These are phyloP conservation scores for Boletus pseudopeckii DNA, from an alignment of 768 basidiomycete species.

Conservation along the genomic window DNA sequence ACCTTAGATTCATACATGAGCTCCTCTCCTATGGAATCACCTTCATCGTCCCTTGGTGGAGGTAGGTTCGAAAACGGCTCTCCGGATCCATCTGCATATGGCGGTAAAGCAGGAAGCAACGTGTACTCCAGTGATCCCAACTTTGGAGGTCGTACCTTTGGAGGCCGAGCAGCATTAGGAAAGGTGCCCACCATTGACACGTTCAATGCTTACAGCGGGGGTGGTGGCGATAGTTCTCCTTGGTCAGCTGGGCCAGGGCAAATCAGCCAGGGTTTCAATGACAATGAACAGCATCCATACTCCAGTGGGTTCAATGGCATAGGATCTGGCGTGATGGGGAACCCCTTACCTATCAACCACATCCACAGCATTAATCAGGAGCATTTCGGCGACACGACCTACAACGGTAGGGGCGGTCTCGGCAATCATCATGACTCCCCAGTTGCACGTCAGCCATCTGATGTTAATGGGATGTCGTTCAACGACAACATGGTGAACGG, in stretches of 20 bases:
- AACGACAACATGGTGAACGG: conserved; percentile 14
- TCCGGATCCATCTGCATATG: conserved; percentile 62
- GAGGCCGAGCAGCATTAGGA: conserved; percentile 35
- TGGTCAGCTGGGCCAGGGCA: conserved; percentile 35
- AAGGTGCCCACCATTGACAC: conserved; percentile 38
- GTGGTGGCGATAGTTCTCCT: conserved; percentile 28
- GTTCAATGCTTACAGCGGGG: conserved; percentile 35
- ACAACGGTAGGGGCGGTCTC: conserved; percentile 22
- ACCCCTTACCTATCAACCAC: conserved; percentile 18
- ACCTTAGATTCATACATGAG: conserved; percentile 62
- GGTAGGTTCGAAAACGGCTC: conserved; percentile 63
- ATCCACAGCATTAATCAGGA: conserved; percentile 28
- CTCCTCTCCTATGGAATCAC: conserved; percentile 63
- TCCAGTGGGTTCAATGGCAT: conserved; percentile 24
- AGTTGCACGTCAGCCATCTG: conserved; percentile 20
- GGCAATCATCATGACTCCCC: conserved; percentile 22
- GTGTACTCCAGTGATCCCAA: conserved; percentile 38
- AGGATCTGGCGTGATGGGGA: conserved; percentile 17
- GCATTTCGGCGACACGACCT: conserved; percentile 21
- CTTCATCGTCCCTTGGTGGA: conserved; percentile 67
- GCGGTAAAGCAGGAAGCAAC: conserved; percentile 40
- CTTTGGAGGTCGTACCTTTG: conserved; percentile 32
- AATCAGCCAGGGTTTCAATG: conserved; percentile 17
- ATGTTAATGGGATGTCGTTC: conserved; percentile 26
- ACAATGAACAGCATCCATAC: conserved; percentile 23